A percentile compares a stretch with the other conserved stretches of the same genome.
Evolutionary conservation across 2,329 filamentous ascomycete genomes (phyloP).

Genomic region (Neurospora crassa): DNA sequence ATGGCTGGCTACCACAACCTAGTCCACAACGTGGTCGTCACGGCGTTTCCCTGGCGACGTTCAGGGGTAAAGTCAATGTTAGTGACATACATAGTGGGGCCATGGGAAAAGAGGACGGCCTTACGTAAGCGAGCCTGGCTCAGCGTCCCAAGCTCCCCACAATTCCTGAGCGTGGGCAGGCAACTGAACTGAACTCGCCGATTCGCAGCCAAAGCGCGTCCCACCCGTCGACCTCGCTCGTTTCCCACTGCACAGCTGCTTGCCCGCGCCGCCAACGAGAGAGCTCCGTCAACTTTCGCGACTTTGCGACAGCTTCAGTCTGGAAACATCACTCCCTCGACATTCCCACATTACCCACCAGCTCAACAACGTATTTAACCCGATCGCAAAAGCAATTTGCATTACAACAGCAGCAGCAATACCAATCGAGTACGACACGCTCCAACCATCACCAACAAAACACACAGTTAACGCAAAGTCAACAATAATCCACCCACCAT

Average conservation of each 20-base stretch:
- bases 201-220: background rate
- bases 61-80: background rate
- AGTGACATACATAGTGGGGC: background rate
- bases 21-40: background rate
- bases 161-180: background rate
- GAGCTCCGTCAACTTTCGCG: background rate
- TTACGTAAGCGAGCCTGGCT: background rate
- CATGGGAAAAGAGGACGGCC: background rate
- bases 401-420: background rate
- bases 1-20: background rate
- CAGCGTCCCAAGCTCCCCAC: background rate
- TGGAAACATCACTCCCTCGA: background rate
- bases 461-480: background rate
- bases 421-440: background rate
- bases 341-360: background rate
- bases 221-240: background rate
- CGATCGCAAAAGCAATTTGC: background rate
- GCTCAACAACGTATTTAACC: background rate
- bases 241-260: background rate
- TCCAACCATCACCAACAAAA: background rate
- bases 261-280: background rate
- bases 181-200: background rate
- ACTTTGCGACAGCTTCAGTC: background rate
- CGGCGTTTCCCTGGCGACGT: background rate
- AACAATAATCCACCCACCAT: constrained; percentile 25